phyloP scores from a whole-genome alignment of 2,329 filamentous ascomycete genomes.

The Colletotrichum tamarilloi region DNA sequence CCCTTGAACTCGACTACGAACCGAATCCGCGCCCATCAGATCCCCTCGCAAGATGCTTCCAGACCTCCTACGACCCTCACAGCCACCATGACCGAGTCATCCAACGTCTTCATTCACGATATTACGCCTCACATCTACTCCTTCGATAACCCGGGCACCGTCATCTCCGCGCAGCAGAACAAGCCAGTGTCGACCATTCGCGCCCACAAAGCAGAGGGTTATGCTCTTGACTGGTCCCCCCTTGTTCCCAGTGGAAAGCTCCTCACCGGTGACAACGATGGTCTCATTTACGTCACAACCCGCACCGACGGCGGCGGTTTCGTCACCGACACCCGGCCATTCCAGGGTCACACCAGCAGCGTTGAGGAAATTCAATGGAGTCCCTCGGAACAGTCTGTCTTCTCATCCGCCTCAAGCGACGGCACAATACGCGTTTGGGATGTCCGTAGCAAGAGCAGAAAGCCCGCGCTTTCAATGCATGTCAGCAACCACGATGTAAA shows the following conservation, averaged over 20 bases:
- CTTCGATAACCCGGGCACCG: conserved; percentile 88
- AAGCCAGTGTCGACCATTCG: conserved; percentile 89
- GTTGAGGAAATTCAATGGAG: conserved; percentile 98
- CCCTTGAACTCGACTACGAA: conserved; percentile 90
- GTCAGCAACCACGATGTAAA: conserved; percentile 91
- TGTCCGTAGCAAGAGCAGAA: conserved; percentile 87
- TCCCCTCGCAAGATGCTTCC: conserved; percentile 76
- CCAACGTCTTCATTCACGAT: conserved; percentile 92
- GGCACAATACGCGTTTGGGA: conserved; percentile 98
- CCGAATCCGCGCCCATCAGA: conserved; percentile 89
- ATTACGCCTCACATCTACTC: conserved; percentile 88
- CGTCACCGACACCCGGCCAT: conserved; percentile 85
- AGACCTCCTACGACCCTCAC: conserved; percentile 84
- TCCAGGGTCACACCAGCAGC: conserved; percentile 84
- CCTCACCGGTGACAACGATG: conserved; percentile 90
- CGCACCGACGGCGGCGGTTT: conserved; percentile 89
- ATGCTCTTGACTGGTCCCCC: conserved; percentile 97
- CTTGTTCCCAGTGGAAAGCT: conserved; percentile 84
- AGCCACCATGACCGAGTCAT: conserved; percentile 92
- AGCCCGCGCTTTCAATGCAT: conserved; percentile 87
- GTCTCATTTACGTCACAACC: conserved; percentile 88
- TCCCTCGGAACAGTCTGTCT: conserved; percentile 91
- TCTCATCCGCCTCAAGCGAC: conserved; percentile 93
- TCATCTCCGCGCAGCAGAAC: conserved; percentile 84
- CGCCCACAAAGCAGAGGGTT: conserved; percentile 93